Evolutionary conservation across 73 alveolate genomes (phyloP).

Genomic region (Paramecium primaurelia): DNA sequence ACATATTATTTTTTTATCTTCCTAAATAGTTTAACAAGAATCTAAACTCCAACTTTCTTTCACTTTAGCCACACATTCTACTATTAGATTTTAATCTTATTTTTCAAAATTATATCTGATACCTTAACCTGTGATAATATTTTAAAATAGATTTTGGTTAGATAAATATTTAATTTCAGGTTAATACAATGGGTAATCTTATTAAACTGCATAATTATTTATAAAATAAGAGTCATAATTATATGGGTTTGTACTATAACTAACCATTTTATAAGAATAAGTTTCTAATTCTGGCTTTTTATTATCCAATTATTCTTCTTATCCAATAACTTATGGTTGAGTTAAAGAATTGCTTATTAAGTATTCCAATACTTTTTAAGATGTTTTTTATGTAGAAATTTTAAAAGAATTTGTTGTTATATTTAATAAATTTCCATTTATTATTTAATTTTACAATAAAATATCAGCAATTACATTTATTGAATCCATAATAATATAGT

Average conservation of each 20-base stretch:
- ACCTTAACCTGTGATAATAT: not conserved
- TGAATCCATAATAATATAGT: not conserved
- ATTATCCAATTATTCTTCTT: not conserved
- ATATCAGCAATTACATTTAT: not conserved
- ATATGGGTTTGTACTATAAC: not conserved
- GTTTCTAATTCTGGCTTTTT: not conserved
- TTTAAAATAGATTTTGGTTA: not conserved
- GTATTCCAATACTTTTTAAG: not conserved
- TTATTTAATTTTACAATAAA: not conserved
- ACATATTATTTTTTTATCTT: not conserved
- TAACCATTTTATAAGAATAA: not conserved
- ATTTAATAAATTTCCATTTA: not conserved
- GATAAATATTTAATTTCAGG: not conserved
- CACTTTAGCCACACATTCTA: not conserved
- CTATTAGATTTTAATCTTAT: not conserved
- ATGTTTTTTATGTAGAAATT: not conserved
- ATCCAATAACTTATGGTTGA: not conserved
- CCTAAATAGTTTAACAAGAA: not conserved
- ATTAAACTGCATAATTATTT: not conserved
- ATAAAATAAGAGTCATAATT: not conserved
- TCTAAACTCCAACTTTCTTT: conserved; percentile 1
- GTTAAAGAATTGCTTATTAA: not conserved
- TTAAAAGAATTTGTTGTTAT: not conserved
- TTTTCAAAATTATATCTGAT: not conserved
- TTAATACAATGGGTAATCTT: not conserved